Percentiles rank a stretch among this genome's conserved stretches.
Conservation (phyloP, 73 alveolate species). For the Paramecium pentaurelia region DNA sequence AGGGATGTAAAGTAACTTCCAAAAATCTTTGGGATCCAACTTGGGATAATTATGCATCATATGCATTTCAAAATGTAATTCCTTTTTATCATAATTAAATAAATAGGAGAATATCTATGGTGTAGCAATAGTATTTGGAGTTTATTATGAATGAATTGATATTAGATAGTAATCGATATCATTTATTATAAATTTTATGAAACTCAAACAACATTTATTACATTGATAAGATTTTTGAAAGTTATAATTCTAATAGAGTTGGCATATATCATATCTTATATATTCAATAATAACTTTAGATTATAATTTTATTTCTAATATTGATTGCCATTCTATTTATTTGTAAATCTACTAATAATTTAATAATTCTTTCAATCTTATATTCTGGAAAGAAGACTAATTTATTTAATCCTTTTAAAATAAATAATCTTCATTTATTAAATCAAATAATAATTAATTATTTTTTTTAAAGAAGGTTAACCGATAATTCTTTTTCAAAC, state of each 20-base stretch:
- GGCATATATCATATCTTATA: neutral
- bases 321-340: neutral
- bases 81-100: neutral
- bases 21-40: slow-evolving; percentile 42
- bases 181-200: neutral
- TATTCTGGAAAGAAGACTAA: too few species aligned
- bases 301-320: too few species aligned
- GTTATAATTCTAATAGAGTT: neutral
- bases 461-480: too few species aligned
- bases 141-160: slow-evolving; percentile 29
- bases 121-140: slow-evolving; percentile 38
- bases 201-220: neutral
- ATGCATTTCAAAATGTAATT: neutral
- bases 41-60: slow-evolving; percentile 43
- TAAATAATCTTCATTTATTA: too few species aligned
- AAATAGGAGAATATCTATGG: neutral
- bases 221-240: too few species aligned
- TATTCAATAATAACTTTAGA: too few species aligned
- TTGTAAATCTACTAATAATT: too few species aligned
- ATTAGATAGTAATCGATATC: neutral
- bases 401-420: too few species aligned
- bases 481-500: too few species aligned
- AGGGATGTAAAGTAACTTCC: slow-evolving; percentile 31
- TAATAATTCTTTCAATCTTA: too few species aligned
- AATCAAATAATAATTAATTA: too few species aligned